Base-by-base conservation (phyloP, 1,284 basidiomycete genomes). In the Xerocomus nothofagi region DNA sequence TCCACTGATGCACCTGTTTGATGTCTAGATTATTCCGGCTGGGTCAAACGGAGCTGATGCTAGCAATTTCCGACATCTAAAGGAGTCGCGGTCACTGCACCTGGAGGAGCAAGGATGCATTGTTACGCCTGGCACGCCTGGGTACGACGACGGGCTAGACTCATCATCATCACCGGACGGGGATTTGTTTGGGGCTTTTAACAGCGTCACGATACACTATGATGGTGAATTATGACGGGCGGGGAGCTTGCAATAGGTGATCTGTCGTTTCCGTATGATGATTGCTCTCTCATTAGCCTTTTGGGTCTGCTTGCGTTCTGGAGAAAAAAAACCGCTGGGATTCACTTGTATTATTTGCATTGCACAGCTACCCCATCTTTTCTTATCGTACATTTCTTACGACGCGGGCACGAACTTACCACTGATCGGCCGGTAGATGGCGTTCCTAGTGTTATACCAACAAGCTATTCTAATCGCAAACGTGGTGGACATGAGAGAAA, bases 21-120 rank as follows among this genome's bases (percentile, higher is more conserved):
- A 43, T 47, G 39, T 58, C 47, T 69, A 94, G 84, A 96, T 96
- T 63, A 79, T 93, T 29, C 93, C 93, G 33, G 80, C 86, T 39
- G 79, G 80, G 57, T 89, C 88, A 41, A 92, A 91, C 62, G 93
- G 89, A 39, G 72, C 82, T 53, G 93, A 96, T 65, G 88, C 91
- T 24, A 83, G 88, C 69, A 96, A 97, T 73, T 97, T 95, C 77
- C 85, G 94, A 42, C 82, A 88, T 49, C 76, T 98, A 63, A 86
- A 93, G 57, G 96, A 98, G 72, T 91, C 88, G 39, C 84, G 85
- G 56, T 93, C 90, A 54, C 76, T 98, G 62, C 92, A 98, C 69
- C 81, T 98, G 57, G 93, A 94, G 59, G 79, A 79, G 52, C 76
- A 82, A 60, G 71, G 64, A 44, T 68, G 74, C 31, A 64, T 71